A percentile compares a stretch with the other conserved stretches of the same genome.
phyloP scores from a whole-genome alignment of 345 rosid species.

The Clausena lansium region DNA sequence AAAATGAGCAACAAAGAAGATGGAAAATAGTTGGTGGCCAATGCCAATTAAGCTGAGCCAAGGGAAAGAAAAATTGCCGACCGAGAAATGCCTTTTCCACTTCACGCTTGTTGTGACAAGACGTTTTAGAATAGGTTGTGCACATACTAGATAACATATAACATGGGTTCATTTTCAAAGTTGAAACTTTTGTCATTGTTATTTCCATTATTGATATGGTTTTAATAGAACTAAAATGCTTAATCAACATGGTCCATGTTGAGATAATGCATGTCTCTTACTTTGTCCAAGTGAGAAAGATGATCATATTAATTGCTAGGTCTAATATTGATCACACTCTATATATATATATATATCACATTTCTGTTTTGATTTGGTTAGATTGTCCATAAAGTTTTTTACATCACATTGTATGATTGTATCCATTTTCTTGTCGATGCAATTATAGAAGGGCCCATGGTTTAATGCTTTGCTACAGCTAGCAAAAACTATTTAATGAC shows the following conservation, averaged over 20 bases:
- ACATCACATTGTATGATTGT: conserved; percentile 8
- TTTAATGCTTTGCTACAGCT: not conserved
- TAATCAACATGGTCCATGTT: conserved; percentile 9
- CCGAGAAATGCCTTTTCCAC: not conserved
- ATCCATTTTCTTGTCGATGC: conserved; percentile 4
- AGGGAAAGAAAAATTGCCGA: not conserved
- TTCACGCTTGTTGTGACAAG: conserved; percentile 20
- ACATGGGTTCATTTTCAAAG: conserved; percentile 4
- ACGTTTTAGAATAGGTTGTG: conserved; percentile 1
- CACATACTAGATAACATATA: conserved; percentile 1
- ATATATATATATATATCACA: too few species aligned
- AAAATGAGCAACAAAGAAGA: not conserved
- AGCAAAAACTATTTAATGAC: not conserved
- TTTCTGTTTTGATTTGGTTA: conserved; percentile 19
- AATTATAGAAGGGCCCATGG: conserved; percentile 13
- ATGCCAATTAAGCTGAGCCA: not conserved
- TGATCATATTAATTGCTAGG: not conserved
- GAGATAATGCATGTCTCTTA: conserved; percentile 4
- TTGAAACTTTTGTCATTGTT: not conserved
- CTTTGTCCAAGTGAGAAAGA: not conserved
- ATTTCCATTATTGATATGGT: conserved; percentile 24
- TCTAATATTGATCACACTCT: not conserved
- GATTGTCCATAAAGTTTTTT: conserved; percentile 33
- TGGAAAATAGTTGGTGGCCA: not conserved
- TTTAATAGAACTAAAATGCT: conserved; percentile 13